Percentiles rank a stretch among this genome's conserved stretches.
phyloP scores from a whole-genome alignment of 2,329 filamentous ascomycete species.

The Alternaria ethzedia region DNA sequence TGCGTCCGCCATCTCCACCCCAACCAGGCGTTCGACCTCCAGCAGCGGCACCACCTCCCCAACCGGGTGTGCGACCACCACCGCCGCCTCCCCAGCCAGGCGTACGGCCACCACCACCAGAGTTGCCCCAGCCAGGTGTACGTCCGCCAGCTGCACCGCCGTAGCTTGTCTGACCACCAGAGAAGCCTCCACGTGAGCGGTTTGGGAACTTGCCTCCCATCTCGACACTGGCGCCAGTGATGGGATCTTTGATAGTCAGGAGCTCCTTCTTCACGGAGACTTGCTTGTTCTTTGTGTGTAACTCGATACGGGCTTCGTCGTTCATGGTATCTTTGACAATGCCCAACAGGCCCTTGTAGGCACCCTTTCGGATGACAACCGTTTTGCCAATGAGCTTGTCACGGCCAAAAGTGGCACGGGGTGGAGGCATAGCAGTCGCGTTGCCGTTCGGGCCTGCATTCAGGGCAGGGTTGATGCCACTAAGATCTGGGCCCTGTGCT shows the following conservation, averaged over 20 bases:
- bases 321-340: constrained; percentile 96
- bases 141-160: constrained; percentile 48
- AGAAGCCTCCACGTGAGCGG: constrained; percentile 48
- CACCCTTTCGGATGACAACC: constrained; percentile 83
- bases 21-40: constrained; percentile 45
- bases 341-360: constrained; percentile 90
- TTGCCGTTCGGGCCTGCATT: constrained; percentile 63
- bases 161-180: constrained; percentile 44
- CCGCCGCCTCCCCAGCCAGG: constrained; percentile 54
- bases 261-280: constrained; percentile 82
- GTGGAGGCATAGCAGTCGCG: constrained; percentile 67
- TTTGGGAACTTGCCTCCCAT: constrained; percentile 51
- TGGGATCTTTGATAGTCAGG: constrained; percentile 80
- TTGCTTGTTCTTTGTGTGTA: constrained; percentile 93
- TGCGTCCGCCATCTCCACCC: constrained; percentile 54
- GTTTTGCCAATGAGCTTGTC: constrained; percentile 90
- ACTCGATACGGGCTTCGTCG: constrained; percentile 82
- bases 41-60: constrained; percentile 54
- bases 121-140: constrained; percentile 45
- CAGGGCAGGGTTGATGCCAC: constrained; percentile 85
- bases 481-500: constrained; percentile 76
- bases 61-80: constrained; percentile 54
- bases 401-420: constrained; percentile 70
- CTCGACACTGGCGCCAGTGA: constrained; percentile 80
- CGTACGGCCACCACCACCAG: constrained; percentile 53